These are phyloP conservation scores for Serendipita vermifera DNA, from an alignment of 768 basidiomycete genomes.

Conservation along the genomic window DNA sequence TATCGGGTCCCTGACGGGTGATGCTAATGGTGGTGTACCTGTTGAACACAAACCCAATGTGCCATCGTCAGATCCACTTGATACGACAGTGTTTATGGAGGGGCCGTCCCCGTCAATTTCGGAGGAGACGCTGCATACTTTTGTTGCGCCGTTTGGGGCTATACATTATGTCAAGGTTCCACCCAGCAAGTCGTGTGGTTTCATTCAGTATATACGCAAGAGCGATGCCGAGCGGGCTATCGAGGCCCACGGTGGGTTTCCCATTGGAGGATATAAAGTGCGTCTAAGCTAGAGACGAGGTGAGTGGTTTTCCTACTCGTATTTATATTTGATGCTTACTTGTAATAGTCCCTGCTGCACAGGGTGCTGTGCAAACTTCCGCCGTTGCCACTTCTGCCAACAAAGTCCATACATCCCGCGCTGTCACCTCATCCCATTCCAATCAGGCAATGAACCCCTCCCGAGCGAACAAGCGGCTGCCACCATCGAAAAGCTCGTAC, in stretches of 20 bases:
- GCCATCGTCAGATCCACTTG: too few relatives aligned
- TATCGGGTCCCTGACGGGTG: too few relatives aligned
- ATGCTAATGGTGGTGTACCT: too few relatives aligned
- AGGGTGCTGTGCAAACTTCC: too few relatives aligned
- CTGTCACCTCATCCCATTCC: too few relatives aligned
- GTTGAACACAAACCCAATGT: too few relatives aligned
- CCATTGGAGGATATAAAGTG: conserved; percentile 82
- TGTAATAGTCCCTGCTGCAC: too few relatives aligned
- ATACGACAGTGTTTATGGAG: conserved; percentile 87
- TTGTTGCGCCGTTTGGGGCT: conserved; percentile 84
- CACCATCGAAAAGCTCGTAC: too few relatives aligned
- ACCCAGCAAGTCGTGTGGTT: conserved; percentile 87
- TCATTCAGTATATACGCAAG: conserved; percentile 88
- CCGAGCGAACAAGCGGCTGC: too few relatives aligned
- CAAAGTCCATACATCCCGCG: too few relatives aligned
- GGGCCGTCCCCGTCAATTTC: conserved; percentile 80
- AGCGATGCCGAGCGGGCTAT: conserved; percentile 85
- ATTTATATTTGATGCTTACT: conserved; percentile 11
- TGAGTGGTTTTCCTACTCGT: conserved; percentile 50
- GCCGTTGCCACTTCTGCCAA: too few relatives aligned
- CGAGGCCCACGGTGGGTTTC: conserved; percentile 94
- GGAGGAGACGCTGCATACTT: conserved; percentile 81
- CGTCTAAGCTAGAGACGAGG: conserved; percentile 87
- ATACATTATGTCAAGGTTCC: conserved; percentile 96
- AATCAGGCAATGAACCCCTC: too few relatives aligned